Conservation (phyloP, 2,329 filamentous ascomycete species). For the Neobulgaria alba region DNA sequence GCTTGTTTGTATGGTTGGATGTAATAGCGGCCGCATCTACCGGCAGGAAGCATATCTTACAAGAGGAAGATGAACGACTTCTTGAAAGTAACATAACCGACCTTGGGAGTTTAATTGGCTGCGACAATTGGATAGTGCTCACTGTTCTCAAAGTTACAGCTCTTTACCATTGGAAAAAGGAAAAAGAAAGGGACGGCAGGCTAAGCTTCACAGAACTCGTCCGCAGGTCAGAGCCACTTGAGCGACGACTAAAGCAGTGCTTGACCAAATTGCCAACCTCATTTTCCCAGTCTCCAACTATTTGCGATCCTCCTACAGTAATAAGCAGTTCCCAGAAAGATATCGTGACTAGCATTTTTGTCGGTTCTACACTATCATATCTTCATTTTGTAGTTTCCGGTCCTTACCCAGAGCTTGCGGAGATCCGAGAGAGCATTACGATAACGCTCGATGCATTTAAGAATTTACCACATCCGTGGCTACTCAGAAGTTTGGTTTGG, state of each 20-base stretch:
- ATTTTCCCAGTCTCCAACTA: too few relatives aligned
- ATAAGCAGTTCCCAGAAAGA: neutral
- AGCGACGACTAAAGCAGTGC: conserved; percentile 7
- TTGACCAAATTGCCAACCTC: neutral
- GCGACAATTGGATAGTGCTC: conserved; percentile 47
- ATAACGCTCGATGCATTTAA: neutral
- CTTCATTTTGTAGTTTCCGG: conserved; percentile 13
- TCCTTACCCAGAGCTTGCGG: neutral
- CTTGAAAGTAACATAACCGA: neutral
- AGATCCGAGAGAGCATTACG: neutral
- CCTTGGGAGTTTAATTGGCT: conserved; percentile 43
- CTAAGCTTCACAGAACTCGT: conserved; percentile 38
- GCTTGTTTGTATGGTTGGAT: conserved; percentile 39
- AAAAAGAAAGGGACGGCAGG: conserved; percentile 33
- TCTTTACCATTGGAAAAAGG: conserved; percentile 49
- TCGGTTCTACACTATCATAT: conserved; percentile 10
- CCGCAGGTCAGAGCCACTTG: conserved; percentile 28
- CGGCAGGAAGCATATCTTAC: neutral
- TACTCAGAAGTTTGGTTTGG: neutral
- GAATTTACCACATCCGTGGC: neutral
- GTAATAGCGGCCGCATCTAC: conserved; percentile 40
- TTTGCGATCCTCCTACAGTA: neutral
- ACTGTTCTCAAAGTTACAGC: conserved; percentile 42
- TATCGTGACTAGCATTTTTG: conserved; percentile 12
- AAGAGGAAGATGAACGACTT: neutral